Percentiles rank a stretch among this genome's conserved stretches.
These are phyloP conservation scores for Neurospora sp. DNA, from an alignment of 495 filamentous ascomycete genomes.

Conservation along the genomic window DNA sequence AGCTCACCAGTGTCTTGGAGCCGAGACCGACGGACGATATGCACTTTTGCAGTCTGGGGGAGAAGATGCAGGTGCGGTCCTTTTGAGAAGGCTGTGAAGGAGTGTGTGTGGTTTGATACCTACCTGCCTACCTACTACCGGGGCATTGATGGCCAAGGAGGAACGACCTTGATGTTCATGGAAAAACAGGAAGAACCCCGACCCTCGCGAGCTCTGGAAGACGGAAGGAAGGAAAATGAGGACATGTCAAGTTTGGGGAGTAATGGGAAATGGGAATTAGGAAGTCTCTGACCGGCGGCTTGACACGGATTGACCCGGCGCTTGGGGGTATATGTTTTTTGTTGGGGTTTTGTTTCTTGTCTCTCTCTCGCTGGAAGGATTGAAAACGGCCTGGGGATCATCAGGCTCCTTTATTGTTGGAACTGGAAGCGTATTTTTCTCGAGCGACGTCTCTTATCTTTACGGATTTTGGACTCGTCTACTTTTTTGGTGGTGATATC, in stretches of 20 bases:
- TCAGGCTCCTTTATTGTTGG: background rate
- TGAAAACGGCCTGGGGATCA: background rate
- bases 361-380: background rate
- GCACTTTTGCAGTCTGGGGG: slow-evolving; percentile 45
- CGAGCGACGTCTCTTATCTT: background rate
- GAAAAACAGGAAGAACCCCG: background rate
- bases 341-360: background rate
- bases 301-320: background rate
- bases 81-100: slow-evolving; percentile 10
- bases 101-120: background rate
- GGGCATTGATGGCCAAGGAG: background rate
- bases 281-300: background rate
- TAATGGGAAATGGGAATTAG: background rate
- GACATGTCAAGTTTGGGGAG: too few relatives aligned
- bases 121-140: background rate
- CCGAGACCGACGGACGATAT: slow-evolving; percentile 36
- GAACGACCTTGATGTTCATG: background rate
- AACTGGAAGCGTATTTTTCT: background rate
- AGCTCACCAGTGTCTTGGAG: slow-evolving; percentile 39
- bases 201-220: background rate
- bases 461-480: background rate
- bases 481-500: background rate
- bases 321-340: background rate
- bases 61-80: slow-evolving; percentile 41
- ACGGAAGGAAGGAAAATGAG: background rate